Evolutionary conservation across 768 basidiomycete genomes (phyloP).

Genomic region (Tricholoma saponaceum): DNA sequence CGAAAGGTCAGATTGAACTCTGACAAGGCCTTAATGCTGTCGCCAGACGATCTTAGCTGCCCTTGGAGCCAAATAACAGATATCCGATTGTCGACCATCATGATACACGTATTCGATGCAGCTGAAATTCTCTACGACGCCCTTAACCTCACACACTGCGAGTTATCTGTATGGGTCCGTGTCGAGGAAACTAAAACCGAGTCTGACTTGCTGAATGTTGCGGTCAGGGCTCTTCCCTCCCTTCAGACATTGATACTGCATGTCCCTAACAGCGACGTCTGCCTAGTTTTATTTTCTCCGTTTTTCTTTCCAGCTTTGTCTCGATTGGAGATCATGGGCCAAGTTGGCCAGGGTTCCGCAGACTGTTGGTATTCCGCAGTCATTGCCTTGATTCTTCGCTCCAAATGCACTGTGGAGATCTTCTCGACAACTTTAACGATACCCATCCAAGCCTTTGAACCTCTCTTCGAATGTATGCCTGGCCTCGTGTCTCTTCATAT

Average conservation of each 20-base stretch:
- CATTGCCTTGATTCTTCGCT: no score
- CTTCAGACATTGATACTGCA: no score
- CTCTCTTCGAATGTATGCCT: not conserved
- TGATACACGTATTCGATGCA: not conserved
- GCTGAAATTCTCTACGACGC: not conserved
- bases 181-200: not conserved
- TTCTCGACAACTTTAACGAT: not conserved
- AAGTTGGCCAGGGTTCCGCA: no score
- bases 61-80: no score
- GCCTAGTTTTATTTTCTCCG: no score
- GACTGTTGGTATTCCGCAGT: no score
- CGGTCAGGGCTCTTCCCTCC: no score
- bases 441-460: not conserved
- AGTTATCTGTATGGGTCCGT: not conserved
- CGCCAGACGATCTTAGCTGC: not conserved
- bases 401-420: no score
- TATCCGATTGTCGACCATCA: not conserved
- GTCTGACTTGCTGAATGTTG: no score
- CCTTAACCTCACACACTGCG: not conserved
- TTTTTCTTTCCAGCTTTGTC: no score
- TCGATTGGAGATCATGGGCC: no score
- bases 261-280: no score
- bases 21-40: not conserved
- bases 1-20: not conserved
- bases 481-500: not conserved